Conservation (phyloP, 495 filamentous ascomycete genomes). For the Pseudoneurospora amorphoporcata region DNA sequence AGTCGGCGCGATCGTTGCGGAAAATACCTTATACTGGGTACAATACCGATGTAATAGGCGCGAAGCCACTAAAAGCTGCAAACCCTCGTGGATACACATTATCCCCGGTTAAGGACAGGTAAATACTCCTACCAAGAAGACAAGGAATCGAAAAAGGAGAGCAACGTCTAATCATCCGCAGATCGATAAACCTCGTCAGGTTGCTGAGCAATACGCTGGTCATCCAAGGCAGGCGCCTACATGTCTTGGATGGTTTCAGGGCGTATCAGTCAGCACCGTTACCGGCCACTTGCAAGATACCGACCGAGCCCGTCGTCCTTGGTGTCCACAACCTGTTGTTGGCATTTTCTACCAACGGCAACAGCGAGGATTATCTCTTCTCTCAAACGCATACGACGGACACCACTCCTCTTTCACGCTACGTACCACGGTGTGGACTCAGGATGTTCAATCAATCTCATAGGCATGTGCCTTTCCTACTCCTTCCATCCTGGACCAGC, state of each 20-base stretch:
- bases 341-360: not conserved
- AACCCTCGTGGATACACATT: no score
- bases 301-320: not conserved
- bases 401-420: rapidly evolving
- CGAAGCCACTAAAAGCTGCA: not conserved
- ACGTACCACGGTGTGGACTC: not conserved
- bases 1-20: not conserved
- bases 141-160: not conserved
- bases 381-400: not conserved
- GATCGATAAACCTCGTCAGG: not conserved
- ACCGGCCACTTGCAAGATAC: not conserved
- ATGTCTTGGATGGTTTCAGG: not conserved
- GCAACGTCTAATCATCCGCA: not conserved
- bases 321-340: not conserved
- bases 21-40: not conserved
- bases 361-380: not conserved
- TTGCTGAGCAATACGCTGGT: not conserved
- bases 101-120: no score
- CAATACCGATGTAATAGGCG: not conserved
- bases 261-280: not conserved
- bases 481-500: not conserved
- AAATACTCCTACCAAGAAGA: no score
- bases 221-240: not conserved
- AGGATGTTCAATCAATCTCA: not conserved
- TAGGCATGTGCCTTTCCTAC: not conserved